These are phyloP conservation scores for Elsinoe fawcettii DNA, from an alignment of 2,329 filamentous ascomycete species.

Conservation along the genomic window DNA sequence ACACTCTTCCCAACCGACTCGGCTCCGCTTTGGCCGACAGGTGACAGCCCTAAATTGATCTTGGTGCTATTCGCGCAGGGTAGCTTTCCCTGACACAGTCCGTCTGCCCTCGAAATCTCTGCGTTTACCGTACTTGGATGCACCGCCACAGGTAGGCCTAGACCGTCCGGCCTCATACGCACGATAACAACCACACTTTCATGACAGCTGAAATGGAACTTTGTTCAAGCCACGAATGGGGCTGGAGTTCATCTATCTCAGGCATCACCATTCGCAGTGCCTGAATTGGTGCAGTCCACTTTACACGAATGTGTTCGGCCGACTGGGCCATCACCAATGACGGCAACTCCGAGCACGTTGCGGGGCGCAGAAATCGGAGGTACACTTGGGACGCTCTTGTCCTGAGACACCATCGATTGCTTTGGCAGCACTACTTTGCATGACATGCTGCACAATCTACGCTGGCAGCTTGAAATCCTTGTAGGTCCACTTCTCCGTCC, in stretches of 20 bases:
- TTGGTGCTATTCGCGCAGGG: background rate
- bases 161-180: background rate
- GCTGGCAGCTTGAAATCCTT: constrained; percentile 71
- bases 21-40: background rate
- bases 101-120: background rate
- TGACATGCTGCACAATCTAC: background rate
- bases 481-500: constrained; percentile 94
- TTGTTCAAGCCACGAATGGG: constrained; percentile 3
- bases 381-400: too few relatives aligned
- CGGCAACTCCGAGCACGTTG: background rate
- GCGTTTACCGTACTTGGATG: background rate
- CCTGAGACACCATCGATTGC: too few relatives aligned
- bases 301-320: background rate
- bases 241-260: background rate
- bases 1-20: background rate
- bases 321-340: background rate
- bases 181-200: background rate
- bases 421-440: too few relatives aligned
- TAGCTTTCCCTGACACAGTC: background rate
- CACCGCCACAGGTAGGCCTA: constrained; percentile 8
- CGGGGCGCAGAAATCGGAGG: too few relatives aligned
- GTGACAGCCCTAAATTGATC: constrained; percentile 1
- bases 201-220: constrained; percentile 1
- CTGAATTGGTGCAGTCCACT: background rate
- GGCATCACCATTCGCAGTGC: background rate